Evolutionary conservation across 805 yeast species (phyloP).

Genomic region (Yamadazyma tumulicola): DNA sequence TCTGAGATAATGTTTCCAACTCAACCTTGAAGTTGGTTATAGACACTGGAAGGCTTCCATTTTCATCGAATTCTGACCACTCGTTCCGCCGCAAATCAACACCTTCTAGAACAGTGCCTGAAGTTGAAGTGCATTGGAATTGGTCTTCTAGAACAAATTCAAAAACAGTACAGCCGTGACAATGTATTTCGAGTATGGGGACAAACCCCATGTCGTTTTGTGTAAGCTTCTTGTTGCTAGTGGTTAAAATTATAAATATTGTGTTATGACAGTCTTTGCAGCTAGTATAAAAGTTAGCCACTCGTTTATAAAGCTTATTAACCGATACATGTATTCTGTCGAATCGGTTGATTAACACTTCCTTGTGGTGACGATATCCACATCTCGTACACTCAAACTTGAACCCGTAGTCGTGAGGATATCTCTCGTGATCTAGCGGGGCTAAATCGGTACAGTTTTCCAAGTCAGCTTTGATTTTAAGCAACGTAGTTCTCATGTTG

Average conservation of each 20-base stretch:
- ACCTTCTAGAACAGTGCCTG: constrained; percentile 9
- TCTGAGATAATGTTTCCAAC: constrained; percentile 1
- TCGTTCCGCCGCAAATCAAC: constrained; percentile 12
- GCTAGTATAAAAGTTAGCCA: constrained; percentile 7
- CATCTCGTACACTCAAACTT: constrained; percentile 10
- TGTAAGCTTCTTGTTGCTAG: not conserved
- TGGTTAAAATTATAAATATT: constrained; percentile 9
- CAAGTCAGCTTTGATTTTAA: constrained; percentile 10
- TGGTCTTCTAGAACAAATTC: constrained; percentile 11
- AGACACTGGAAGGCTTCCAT: constrained; percentile 4
- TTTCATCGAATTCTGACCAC: constrained; percentile 13
- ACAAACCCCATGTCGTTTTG: constrained; percentile 1
- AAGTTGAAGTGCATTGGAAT: constrained; percentile 7
- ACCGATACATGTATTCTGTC: constrained; percentile 4
- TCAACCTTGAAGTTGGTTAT: constrained; percentile 9
- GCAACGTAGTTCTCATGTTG: constrained; percentile 11
- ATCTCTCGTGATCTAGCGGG: constrained; percentile 14
- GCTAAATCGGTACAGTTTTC: constrained; percentile 12
- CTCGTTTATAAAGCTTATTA: constrained; percentile 4
- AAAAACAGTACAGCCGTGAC: constrained; percentile 9
- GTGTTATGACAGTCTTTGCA: constrained; percentile 13
- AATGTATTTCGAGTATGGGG: constrained; percentile 10
- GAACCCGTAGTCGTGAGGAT: constrained; percentile 16
- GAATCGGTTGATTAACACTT: constrained; percentile 7
- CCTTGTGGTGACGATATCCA: constrained; percentile 7